phyloP scores from a whole-genome alignment of 192 early-diverging fungal genomes.

The Backusella parvicylindrica region DNA sequence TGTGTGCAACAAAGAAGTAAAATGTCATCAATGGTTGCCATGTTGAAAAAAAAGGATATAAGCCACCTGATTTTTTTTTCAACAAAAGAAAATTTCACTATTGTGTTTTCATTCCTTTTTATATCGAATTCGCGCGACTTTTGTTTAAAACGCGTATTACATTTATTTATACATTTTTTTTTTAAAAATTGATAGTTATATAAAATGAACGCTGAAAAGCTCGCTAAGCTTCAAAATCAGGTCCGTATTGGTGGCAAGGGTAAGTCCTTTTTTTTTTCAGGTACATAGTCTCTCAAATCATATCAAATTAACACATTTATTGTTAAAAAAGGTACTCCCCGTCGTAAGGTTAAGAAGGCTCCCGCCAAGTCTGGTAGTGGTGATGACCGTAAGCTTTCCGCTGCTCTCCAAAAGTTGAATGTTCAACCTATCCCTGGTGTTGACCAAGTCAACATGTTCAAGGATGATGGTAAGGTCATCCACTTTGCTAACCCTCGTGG shows the following conservation, averaged over 20 bases:
- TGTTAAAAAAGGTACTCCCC: conserved; percentile 78
- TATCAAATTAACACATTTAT: neutral
- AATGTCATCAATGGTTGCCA: neutral
- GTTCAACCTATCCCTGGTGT: conserved; percentile 82
- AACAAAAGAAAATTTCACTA: neutral
- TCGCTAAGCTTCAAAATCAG: conserved; percentile 89
- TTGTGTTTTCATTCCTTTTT: neutral
- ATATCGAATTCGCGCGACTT: neutral
- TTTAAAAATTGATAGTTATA: neutral
- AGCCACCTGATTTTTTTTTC: conserved; percentile 1
- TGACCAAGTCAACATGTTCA: conserved; percentile 99
- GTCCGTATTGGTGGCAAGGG: conserved; percentile 84
- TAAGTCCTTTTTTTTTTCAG: neutral
- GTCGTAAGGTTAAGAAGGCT: conserved; percentile 87
- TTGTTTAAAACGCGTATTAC: neutral
- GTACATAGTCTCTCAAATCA: neutral
- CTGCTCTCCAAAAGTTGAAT: conserved; percentile 88
- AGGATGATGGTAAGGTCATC: conserved; percentile 86
- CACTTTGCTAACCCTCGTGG: conserved; percentile 90
- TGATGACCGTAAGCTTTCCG: conserved; percentile 95
- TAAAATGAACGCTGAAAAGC: conserved; percentile 84
- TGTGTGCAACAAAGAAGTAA: neutral
- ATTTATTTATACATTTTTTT: neutral
- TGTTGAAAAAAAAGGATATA: neutral
- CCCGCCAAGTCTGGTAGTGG: conserved; percentile 49